Conservation (phyloP, 2,329 filamentous ascomycete species). For the Gaeumannomyces sp. region DNA sequence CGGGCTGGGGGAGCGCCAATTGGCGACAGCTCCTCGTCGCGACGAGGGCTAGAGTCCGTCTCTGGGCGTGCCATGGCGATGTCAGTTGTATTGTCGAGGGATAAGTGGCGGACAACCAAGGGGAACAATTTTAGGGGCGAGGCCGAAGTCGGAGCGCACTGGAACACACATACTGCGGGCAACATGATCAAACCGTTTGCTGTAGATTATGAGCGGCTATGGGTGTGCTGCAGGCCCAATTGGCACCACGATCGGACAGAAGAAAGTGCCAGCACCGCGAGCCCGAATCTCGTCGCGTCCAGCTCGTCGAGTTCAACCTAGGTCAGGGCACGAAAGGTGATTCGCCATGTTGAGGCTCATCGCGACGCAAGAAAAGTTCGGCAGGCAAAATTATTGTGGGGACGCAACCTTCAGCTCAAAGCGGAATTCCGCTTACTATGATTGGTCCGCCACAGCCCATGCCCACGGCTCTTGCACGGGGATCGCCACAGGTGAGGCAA, state of each 20-base stretch:
- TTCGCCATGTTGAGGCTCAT: neutral
- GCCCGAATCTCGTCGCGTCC: neutral
- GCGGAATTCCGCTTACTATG: neutral
- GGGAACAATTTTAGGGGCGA: neutral
- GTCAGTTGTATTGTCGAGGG: neutral
- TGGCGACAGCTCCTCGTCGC: slow-evolving; percentile 20
- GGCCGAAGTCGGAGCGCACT: slow-evolving; percentile 7
- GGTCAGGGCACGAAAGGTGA: too few species aligned
- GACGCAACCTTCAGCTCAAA: neutral
- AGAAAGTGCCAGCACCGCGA: neutral
- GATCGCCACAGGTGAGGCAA: neutral
- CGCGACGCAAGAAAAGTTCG: neutral
- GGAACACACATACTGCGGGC: slow-evolving; percentile 7
- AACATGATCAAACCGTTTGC: slow-evolving; percentile 1
- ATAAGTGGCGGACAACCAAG: neutral
- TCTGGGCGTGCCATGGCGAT: slow-evolving; percentile 14
- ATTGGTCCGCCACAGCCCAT: neutral
- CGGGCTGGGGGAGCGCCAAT: slow-evolving; percentile 9
- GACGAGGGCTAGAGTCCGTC: slow-evolving; percentile 23
- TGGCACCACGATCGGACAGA: neutral
- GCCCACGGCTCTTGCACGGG: neutral
- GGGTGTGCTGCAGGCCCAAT: neutral
- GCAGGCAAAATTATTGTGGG: neutral
- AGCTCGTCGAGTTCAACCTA: neutral
- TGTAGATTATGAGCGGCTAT: neutral